Base-by-base conservation (phyloP, 495 filamentous ascomycete species). In the Aspergillus nidulans region DNA sequence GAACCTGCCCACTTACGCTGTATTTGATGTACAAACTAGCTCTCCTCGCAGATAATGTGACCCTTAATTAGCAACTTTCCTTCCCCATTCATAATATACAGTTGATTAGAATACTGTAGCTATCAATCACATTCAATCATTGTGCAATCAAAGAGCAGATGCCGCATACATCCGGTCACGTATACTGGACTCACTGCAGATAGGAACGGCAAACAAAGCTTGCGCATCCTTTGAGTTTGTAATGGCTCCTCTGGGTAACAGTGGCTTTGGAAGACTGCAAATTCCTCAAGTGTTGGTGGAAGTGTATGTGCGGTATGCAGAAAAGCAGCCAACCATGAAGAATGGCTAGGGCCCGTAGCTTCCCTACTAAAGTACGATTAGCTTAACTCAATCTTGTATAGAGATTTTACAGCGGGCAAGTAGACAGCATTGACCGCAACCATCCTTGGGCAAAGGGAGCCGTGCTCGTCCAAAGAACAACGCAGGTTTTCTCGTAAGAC, bases 401-500 rank as follows among this genome's bases (percentile, higher is more conserved):
- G 18, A 10, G n/a, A 16, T 18, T 2, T 6, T 13, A 36, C 4
- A 16, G 26, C 20, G 16, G 18, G 76, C 70, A 70, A 60, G 78
- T 69, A 5, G 0, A 6, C 25, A 59, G 69, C 71, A 23, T 7
- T 65, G 78, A 74, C 66, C 74, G 68, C 69, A 75, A 69, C 62
- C 62, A 25, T 19, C 10, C 20, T 65, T 46, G 70, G 25, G 36
- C 63, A 43, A 32, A 67, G 52, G 30, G 56, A 44, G 53, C 64
- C 23, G 54, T 79, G 13, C 86, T 88, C 65, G 80, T 71, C 77
- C 19, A 69, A 70, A 23, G 89, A 95, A 55, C 72, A 92, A 2
- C 78, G 92, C 63, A 94, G 90, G 90, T 90, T 95, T 67, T 84
- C 82, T 43, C 81, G 83, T 50, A 91, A 85, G 58, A 81, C 82